Base-by-base conservation (phyloP, 2,329 filamentous ascomycete species). In the Colletotrichum horii region DNA sequence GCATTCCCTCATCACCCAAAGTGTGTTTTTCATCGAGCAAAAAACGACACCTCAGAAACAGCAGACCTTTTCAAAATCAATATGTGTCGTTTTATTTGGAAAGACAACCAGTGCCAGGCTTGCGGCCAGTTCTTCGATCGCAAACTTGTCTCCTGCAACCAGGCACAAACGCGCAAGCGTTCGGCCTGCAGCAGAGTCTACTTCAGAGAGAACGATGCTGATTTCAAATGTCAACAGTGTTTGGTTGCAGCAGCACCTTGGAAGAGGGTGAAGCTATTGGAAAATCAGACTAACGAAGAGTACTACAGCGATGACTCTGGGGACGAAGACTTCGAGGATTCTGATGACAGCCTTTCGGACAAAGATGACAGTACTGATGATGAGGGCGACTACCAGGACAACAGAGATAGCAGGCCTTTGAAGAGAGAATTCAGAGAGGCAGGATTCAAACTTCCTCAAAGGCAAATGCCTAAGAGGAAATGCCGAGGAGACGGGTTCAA, bases 51-150 rank as follows among this genome's bases (percentile, higher is more conserved):
- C 22, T 3, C 11, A 52, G 6, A 14, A 14, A 22, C 43, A 52
- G 2, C n/a, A 52, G 11, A 11, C 43, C 4, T 14, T 52, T 52
- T 52, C 4, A 2, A 22, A 3, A 52, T 9, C 43, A 55, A 66
- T 1, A 72, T 72, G 70, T 72, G 70, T 14, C 62, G n/a, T 14
- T 72, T 60, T 52, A 12, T 72, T 22, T 72, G 70, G 70, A 64
- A 28, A 30, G 62, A 72, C 34, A 72, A 55, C 26, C n/a, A 36
- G 14, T 72, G 70, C 55, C n/a, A 24, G 9, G 38, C 11, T 9
- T 72, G 70, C 70, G 52, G 70, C 36, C 2, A 52, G 2, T 48
- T 52, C 32, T 72, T 61, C 55, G 62, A 72, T 55, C 70, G 70
- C 52, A 30, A 67, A 30, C 36, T 72, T 5, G 5, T 48, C 19